Base-by-base conservation (phyloP, 1,139 yeast genomes). In the Spencermartinsiella ligniputridi region DNA sequence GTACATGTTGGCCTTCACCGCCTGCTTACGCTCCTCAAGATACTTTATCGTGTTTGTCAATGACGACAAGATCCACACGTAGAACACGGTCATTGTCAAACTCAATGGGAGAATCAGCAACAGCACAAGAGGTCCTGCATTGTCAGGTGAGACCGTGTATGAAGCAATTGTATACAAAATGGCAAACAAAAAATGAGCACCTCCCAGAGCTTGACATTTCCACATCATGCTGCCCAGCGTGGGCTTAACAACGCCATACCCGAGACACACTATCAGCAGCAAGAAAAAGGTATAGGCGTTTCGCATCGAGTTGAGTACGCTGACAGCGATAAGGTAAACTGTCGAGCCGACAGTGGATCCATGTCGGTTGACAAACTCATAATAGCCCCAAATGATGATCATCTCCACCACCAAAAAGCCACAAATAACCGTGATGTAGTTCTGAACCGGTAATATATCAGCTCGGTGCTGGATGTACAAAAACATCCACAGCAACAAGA, bases 221-320 rank as follows among this genome's bases (percentile, higher is more conserved):
- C 81, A 72, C 96, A 94, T 89, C 37, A 78, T 63, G 49, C 76
- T 79, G 43, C 89, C 88, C 50, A 94, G 74, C 54, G 89, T 83
- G 42, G 96, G 87, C 57, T 61, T 66, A 34, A 94, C 98, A 44
- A 94, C 92, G 49, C 98, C 97, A 65, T 90, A 94, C 27, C 98
- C 98, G 54, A 90, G 71, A 15, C 95, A 77, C 48, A 94, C 92
- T 56, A 90, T 83, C 51, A 92, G 72, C 46, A 94, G 70, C 57
- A 94, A 69, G 68, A 90, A 94, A 68, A 92, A 85, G 8, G 97
- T 85, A 62, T 88, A 88, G 1, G 97, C 83, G 47, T 87, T 77
- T 58, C 95, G 84, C 53, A 80, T 78, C 1, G 96, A 79, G 61
- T 88, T 87, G 62, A 90, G 69, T 21, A 88, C 62, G 1, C 97